These are phyloP conservation scores for Podosphaera aphanis DNA, from an alignment of 2,329 filamentous ascomycete genomes.

Conservation along the genomic window DNA sequence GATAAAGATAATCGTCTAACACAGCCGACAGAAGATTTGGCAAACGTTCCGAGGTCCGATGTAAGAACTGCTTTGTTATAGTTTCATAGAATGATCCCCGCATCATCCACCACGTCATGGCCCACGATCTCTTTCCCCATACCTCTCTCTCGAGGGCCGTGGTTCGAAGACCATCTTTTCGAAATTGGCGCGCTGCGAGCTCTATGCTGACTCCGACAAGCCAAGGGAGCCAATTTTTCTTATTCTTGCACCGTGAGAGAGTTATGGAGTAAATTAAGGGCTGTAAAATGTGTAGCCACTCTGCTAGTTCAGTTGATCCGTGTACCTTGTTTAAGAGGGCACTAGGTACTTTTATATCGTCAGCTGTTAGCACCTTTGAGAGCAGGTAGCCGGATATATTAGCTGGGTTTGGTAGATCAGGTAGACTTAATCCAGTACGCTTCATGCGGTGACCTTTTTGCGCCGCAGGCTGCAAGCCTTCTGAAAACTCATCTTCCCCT, in stretches of 20 bases:
- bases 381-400: conserved; percentile 77
- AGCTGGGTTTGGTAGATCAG: conserved; percentile 54
- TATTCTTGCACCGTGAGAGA: conserved; percentile 44
- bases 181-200: conserved; percentile 65
- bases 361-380: conserved; percentile 73
- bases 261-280: conserved; percentile 71
- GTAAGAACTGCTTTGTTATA: conserved; percentile 54
- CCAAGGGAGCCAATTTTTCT: conserved; percentile 80
- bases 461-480: conserved; percentile 10
- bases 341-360: conserved; percentile 85
- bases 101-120: conserved; percentile 88
- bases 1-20: conserved; percentile 84
- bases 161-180: conserved; percentile 39
- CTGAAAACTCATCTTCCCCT: conserved; percentile 21
- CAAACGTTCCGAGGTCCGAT: conserved; percentile 21
- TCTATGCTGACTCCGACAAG: conserved; percentile 65
- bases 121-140: conserved; percentile 68
- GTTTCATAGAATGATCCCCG: conserved; percentile 92
- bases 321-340: conserved; percentile 65
- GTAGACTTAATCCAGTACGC: conserved; percentile 69
- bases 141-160: conserved; percentile 80
- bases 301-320: conserved; percentile 51
- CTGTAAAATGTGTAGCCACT: conserved; percentile 75
- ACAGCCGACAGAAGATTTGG: conserved; percentile 58
- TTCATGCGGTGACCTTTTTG: conserved; percentile 66